Percentiles rank a stretch among this genome's conserved stretches.
Conservation (phyloP, 805 yeast genomes). For the Wickerhamiella bombiphila region DNA sequence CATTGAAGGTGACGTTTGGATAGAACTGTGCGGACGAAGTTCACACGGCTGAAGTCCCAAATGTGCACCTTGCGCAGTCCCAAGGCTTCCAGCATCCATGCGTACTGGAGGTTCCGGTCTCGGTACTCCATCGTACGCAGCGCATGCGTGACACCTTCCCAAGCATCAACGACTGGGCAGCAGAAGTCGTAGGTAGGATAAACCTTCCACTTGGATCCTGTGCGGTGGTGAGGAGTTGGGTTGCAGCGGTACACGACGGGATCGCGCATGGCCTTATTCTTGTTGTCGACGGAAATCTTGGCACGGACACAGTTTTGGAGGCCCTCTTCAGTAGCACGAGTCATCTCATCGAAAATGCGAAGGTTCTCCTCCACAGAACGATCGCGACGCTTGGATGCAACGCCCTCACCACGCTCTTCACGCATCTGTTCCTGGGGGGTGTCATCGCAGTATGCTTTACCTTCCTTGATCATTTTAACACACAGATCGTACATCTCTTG, state of each 20-base stretch:
- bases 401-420: slow-evolving; percentile 97
- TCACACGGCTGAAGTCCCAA: slow-evolving; percentile 97
- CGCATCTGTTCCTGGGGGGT: slow-evolving; percentile 92
- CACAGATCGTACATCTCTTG: slow-evolving; percentile 81
- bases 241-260: slow-evolving; percentile 97
- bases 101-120: slow-evolving; percentile 96
- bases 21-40: slow-evolving; percentile 86
- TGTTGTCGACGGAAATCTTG: slow-evolving; percentile 79
- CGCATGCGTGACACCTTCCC: slow-evolving; percentile 97
- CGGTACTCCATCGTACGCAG: slow-evolving; percentile 96
- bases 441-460: slow-evolving; percentile 95
- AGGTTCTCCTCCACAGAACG: slow-evolving; percentile 87
- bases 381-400: slow-evolving; percentile 81
- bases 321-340: slow-evolving; percentile 85
- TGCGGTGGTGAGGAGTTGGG: slow-evolving; percentile 94
- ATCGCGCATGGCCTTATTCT: slow-evolving; percentile 91
- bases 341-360: slow-evolving; percentile 80
- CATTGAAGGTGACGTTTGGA: slow-evolving; percentile 98
- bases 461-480: slow-evolving; percentile 77
- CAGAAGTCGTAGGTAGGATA: slow-evolving; percentile 99
- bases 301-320: slow-evolving; percentile 90
- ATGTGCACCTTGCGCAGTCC: slow-evolving; percentile 77
- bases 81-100: slow-evolving; percentile 80
- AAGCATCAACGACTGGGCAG: slow-evolving; percentile 87
- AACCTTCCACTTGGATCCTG: slow-evolving; percentile 84